Percentiles rank a stretch among this genome's conserved stretches.
phyloP scores from a whole-genome alignment of 2,329 filamentous ascomycete genomes.

The Rhinocladiella mackenziei region DNA sequence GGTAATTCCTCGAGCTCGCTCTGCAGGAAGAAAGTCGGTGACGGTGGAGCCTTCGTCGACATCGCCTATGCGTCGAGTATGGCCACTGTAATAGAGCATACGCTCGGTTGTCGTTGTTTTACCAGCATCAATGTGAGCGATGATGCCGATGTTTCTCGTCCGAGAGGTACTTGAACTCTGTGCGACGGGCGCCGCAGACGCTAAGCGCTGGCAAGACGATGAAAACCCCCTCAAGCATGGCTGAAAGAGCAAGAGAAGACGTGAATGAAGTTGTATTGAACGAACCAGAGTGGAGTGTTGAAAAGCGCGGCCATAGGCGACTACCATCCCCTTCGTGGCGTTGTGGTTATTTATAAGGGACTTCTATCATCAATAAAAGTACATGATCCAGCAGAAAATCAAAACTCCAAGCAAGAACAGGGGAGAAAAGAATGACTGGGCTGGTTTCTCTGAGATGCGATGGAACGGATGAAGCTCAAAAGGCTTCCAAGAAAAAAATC shows the following conservation, averaged over 20 bases:
- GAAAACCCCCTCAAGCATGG: slow-evolving; percentile 1
- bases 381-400: neutral
- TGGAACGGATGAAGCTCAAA: too few relatives aligned
- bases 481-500: too few relatives aligned
- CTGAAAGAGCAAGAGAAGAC: neutral
- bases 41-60: slow-evolving; percentile 96
- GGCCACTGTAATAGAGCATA: slow-evolving; percentile 95
- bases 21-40: slow-evolving; percentile 91
- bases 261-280: slow-evolving; percentile 4
- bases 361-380: too few relatives aligned
- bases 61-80: slow-evolving; percentile 83
- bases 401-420: neutral
- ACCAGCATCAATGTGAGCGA: slow-evolving; percentile 96
- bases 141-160: slow-evolving; percentile 94
- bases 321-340: slow-evolving; percentile 25
- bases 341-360: too few relatives aligned
- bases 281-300: slow-evolving; percentile 19
- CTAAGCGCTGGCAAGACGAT: slow-evolving; percentile 10
- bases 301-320: slow-evolving; percentile 14
- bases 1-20: slow-evolving; percentile 88
- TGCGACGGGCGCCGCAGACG: neutral
- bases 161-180: slow-evolving; percentile 46
- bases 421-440: slow-evolving; percentile 2
- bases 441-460: too few relatives aligned
- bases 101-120: slow-evolving; percentile 99